A percentile compares a stretch with the other conserved stretches of the same genome.
phyloP scores from a whole-genome alignment of 2,329 filamentous ascomycete species.

The Sporothrix pallida region DNA sequence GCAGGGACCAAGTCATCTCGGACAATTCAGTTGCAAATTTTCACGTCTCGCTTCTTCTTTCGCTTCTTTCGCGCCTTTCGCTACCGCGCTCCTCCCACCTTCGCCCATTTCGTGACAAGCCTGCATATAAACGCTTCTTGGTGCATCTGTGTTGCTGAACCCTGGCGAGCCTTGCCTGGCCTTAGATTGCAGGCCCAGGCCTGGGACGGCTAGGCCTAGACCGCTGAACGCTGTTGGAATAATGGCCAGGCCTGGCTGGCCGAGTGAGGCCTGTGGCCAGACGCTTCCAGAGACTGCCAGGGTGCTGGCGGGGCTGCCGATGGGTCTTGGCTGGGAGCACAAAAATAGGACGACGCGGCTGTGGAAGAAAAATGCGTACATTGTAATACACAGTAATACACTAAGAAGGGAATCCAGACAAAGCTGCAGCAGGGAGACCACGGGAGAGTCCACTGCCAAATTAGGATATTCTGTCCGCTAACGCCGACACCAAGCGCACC shows the following conservation, averaged over 20 bases:
- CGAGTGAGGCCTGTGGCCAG: constrained; percentile 20
- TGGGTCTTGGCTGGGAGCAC: constrained; percentile 4
- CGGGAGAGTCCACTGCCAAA: neutral
- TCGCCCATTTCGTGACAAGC: neutral
- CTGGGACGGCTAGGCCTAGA: neutral
- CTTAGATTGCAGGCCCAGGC: neutral
- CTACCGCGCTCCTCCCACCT: neutral
- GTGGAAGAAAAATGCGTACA: neutral
- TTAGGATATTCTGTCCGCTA: constrained; percentile 17
- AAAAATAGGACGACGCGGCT: neutral
- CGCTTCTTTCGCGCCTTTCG: neutral
- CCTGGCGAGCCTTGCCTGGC: neutral
- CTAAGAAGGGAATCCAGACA: too few relatives aligned
- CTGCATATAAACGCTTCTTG: neutral
- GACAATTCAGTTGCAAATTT: neutral
- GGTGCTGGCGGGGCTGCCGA: constrained; percentile 23
- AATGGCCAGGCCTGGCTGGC: neutral
- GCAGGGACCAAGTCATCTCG: neutral
- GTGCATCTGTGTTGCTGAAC: constrained; percentile 3
- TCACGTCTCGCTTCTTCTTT: neutral
- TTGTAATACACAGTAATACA: too few relatives aligned
- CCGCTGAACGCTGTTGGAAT: neutral
- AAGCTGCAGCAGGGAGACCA: neutral
- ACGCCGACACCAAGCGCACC: constrained; percentile 24
- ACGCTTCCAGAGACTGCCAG: constrained; percentile 20